These are phyloP conservation scores for Scedosporium dehoogii DNA, from an alignment of 2,329 filamentous ascomycete genomes.

Conservation along the genomic window DNA sequence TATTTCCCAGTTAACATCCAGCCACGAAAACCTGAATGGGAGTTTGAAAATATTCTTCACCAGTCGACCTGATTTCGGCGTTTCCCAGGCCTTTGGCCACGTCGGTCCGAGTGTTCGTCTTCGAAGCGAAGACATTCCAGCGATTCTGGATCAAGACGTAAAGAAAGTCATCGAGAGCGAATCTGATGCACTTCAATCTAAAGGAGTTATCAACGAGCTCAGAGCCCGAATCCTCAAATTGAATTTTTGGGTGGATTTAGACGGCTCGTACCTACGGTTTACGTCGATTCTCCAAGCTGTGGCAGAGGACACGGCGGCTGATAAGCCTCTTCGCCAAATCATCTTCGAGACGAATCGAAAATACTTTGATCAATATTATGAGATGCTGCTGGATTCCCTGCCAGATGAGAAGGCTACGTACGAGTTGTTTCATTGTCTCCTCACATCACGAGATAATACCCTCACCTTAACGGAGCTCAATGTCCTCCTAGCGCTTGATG, in stretches of 20 bases:
- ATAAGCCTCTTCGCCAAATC: background rate
- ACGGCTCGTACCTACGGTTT: background rate
- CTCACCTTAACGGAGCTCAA: background rate
- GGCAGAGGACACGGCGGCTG: background rate
- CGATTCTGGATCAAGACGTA: background rate
- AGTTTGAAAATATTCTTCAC: background rate
- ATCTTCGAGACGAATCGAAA: background rate
- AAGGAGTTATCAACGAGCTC: background rate
- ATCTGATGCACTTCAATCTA: background rate
- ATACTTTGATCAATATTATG: background rate
- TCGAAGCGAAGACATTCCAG: background rate
- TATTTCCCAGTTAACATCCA: background rate
- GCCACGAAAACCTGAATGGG: background rate
- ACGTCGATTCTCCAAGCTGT: background rate
- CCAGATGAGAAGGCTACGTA: background rate
- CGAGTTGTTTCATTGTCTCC: background rate
- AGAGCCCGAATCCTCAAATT: background rate
- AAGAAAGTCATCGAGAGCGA: background rate
- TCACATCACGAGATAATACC: background rate
- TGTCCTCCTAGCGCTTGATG: background rate
- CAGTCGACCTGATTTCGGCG: background rate
- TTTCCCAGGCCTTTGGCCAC: background rate
- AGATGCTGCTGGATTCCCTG: background rate
- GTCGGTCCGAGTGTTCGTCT: background rate
- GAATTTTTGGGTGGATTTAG: background rate